Evolutionary conservation across 2,329 filamentous ascomycete species (phyloP), one percentile per base, ranked within the genome.

Genomic region (Venturia effusa): DNA sequence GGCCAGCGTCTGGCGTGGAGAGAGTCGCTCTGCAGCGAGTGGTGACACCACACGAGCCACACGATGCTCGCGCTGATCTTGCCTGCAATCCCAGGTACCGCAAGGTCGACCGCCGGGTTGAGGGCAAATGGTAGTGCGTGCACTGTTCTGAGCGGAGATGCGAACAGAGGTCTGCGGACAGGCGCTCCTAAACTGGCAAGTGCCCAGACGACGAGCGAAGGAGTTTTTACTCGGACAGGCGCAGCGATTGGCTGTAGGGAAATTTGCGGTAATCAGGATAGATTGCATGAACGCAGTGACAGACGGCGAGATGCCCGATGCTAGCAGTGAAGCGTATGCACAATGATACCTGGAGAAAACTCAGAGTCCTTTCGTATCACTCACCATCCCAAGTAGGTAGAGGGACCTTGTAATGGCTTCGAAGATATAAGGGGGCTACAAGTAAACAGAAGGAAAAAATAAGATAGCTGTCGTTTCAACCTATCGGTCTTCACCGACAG

Each of bases 201-300:
- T 34, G 51, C 27, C 51, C 51, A 34, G 45, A 30, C 27, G 51
- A 57, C 15, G 51, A 30, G 32, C 13, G 27, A 55, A 32, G 48
- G 30, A 19, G 3, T 32, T 4, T 55, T 1, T 55, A n/a, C n/a
- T 17, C 11, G 19, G 1, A 32, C 24, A 34, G 24, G 24, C 24
- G 24, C 48, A 32, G 24, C 24, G 19, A 55, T 55, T 55, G 51
- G 51, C 4, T 34, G 51, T 34, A 34, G 51, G 51, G 51, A 55
- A 55, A 55, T 55, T 55, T 55, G 51, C 51, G 27, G 30, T 55
- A 19, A 55, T 55, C 27, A 55, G 51, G 51, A 55, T n/a, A 34
- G 48, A 54, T 54, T 10, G 48, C 2, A n/a, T 34, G 51, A 30
- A 8, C 34, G 51, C 27, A 55, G 39, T 61, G 61, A 30, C 48